phyloP scores from a whole-genome alignment of 2,329 filamentous ascomycete species.

The Penicillium sp. region DNA sequence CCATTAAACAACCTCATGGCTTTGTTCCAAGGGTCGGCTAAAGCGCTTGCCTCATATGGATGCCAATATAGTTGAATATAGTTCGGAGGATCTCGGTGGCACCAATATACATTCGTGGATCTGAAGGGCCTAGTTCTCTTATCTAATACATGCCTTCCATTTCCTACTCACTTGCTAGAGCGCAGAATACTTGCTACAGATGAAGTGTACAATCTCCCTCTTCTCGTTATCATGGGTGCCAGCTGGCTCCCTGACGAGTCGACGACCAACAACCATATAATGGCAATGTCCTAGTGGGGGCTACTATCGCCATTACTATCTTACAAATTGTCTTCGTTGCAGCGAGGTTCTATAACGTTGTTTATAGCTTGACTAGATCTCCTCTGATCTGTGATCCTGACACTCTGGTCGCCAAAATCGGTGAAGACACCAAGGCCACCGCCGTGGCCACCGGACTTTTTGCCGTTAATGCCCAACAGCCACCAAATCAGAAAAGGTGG shows the following conservation, averaged over 20 bases:
- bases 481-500: too few relatives aligned
- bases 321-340: conserved; percentile 22
- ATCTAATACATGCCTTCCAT: not conserved
- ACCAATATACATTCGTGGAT: not conserved
- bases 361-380: too few relatives aligned
- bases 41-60: not conserved
- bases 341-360: conserved; percentile 24
- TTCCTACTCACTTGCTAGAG: not conserved
- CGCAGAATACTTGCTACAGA: not conserved
- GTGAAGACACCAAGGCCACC: too few relatives aligned
- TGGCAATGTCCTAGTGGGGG: conserved; percentile 18
- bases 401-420: too few relatives aligned
- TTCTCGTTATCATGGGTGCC: conserved; percentile 1
- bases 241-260: not conserved
- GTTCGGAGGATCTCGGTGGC: not conserved
- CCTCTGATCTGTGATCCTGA: too few relatives aligned
- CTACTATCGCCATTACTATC: conserved; percentile 15
- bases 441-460: too few relatives aligned
- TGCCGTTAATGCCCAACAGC: too few relatives aligned
- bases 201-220: not conserved
- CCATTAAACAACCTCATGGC: too few relatives aligned
- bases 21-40: not conserved
- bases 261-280: conserved; percentile 4
- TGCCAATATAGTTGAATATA: not conserved
- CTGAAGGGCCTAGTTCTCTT: not conserved